Evolutionary conservation across 2,329 filamentous ascomycete species (phyloP), one percentile per base, ranked within the genome.

Genomic region (Sporothrix sp.): DNA sequence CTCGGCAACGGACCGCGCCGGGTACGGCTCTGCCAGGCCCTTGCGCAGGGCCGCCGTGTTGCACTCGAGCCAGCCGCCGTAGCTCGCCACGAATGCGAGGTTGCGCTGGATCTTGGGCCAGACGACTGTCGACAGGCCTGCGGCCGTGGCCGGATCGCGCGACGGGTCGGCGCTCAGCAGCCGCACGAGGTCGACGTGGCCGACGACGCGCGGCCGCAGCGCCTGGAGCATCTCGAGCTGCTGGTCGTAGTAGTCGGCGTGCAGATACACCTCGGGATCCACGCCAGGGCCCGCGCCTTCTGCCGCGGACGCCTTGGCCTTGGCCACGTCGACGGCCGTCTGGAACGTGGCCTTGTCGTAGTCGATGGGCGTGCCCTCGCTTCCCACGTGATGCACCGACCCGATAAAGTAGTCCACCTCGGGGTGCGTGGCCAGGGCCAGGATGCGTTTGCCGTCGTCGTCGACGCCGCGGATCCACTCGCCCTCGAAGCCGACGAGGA

Each of bases 111-210:
- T 76, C 61, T 72, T 79, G 46, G 73, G 67, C 91, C 91, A 97
- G 0, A 95, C 85, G 3, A 71, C 66, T 2, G 50, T 38, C 8
- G 27, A 10, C 3, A 49, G 28, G 14, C 48, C 57, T 33, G 48
- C 51, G 23, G 56, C 58, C 7, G 37, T 62, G 35, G 70, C 69
- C 52, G 88, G 71, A 56, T 82, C 79, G 35, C 76, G 66, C 44
- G 76, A 77, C 0, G 85, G 83, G 18, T 85, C 73, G 52, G 80
- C 76, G 59, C 85, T 89, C 64, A 93, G 74, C 56, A 98, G 69
- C 11, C 91, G 75, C 50, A 97, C 84, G 18, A 98, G 78, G 68
- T 98, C 93, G 64, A 98, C 95, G 68, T 98, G 93, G 0, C 90
- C 93, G 4, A 98, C 84, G 11, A 98, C 75, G 7, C 79, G 78